Evolutionary conservation across 331 rosid species (phyloP), one percentile per base, ranked within the genome.

Genomic region (Dryas integrifolia): DNA sequence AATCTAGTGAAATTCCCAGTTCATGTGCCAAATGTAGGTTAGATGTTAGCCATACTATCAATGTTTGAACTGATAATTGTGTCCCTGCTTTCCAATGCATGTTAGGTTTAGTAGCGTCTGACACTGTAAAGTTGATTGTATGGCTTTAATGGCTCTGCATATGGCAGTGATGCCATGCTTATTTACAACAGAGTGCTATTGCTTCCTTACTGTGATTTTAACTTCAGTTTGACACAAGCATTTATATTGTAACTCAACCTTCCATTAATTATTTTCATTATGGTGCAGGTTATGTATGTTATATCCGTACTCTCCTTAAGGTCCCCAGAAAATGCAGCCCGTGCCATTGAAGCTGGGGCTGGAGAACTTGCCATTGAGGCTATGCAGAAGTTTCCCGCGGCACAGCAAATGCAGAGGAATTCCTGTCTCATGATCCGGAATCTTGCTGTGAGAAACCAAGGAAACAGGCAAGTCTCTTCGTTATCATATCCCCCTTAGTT

Each of bases 381-480:
- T 44, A 95, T 95, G 98, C 80, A 89, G 78, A 86, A 86, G 53
- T 91, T 85, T 74, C 92, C 96, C 24, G 73, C 83, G 2, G 96
- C 97, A 12, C 90, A 85, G 72, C 96, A 72, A 80, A 73, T 95
- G 97, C 98, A 91, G 80, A 89, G 89, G 75, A 86, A 83, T 57
- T 88, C 92, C 6, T 95, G 97, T 71, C 83, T 86, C 72, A 91
- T 95, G 98, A 91, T 95, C 76, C 89, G 98, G 71, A 94, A 91
- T 82, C 93, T 91, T 10, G 97, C 61, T 41, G 97, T 72, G 24
- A 84, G 98, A 75, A 91, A 89, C 79, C 85, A 84, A 18, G 97
- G 87, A 72, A 91, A 91, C 89, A 91, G 98, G 98, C 70, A 65
- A 86, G 85, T 70, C 3, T 67, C 69, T 81, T 24, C 10, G 10